These are phyloP conservation scores for Daldinia sp. DNA, from an alignment of 2,329 filamentous ascomycete species.

Conservation along the genomic window DNA sequence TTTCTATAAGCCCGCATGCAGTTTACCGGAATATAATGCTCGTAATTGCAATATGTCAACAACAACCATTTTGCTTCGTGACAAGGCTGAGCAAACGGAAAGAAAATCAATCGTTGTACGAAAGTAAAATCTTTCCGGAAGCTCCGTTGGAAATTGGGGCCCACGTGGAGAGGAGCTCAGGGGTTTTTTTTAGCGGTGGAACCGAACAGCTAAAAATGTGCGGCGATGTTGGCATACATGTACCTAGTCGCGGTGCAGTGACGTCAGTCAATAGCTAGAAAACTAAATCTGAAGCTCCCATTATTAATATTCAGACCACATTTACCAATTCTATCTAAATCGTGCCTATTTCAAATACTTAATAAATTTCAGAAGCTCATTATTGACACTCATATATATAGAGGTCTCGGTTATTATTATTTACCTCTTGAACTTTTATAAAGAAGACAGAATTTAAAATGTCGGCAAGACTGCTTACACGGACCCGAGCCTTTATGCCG, in stretches of 20 bases:
- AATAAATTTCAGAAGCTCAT: not conserved
- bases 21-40: constrained; percentile 21
- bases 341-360: not conserved
- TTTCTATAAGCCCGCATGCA: constrained; percentile 4
- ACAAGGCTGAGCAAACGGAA: constrained; percentile 2
- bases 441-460: constrained; percentile 23
- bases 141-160: constrained; percentile 18
- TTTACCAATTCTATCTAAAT: not conserved
- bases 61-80: not conserved
- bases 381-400: not conserved
- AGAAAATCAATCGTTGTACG: constrained; percentile 2
- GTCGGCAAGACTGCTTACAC: constrained; percentile 44
- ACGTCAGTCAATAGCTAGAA: constrained; percentile 40
- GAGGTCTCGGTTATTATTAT: not conserved
- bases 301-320: not conserved
- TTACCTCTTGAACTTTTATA: not conserved
- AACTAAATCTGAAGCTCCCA: constrained; percentile 19
- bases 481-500: constrained; percentile 33
- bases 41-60: not conserved
- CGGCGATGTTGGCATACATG: not conserved
- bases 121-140: constrained; percentile 19
- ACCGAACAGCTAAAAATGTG: constrained; percentile 4
- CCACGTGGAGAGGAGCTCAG: constrained; percentile 26
- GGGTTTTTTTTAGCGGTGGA: constrained; percentile 17
- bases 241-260: constrained; percentile 17